These are phyloP conservation scores for Lentinula guzmanii DNA, from an alignment of 768 basidiomycete genomes.

Conservation along the genomic window DNA sequence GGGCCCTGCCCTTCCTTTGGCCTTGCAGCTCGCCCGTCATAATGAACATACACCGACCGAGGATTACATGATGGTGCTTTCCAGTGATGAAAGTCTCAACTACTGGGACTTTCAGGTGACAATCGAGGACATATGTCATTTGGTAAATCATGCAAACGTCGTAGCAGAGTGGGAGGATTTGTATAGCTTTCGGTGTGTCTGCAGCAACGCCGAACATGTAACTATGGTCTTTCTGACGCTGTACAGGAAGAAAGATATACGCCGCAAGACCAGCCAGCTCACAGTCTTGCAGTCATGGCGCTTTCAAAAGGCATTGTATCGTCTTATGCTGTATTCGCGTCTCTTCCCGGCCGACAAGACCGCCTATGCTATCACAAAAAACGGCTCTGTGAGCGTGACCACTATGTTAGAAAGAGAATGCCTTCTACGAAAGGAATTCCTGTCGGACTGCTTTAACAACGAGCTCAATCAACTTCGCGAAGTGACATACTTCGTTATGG, in stretches of 20 bases:
- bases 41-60: not conserved
- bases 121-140: not conserved
- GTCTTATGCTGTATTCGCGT: conserved; percentile 5
- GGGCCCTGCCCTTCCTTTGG: conserved; percentile 20
- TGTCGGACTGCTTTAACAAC: not conserved
- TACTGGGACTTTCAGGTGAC: not conserved
- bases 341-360: not conserved
- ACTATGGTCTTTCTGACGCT: not conserved
- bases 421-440: not conserved
- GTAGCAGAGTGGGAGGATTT: conserved; percentile 1
- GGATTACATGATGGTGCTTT: too few relatives aligned
- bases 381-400: not conserved
- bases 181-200: not conserved
- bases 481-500: not conserved
- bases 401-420: not conserved
- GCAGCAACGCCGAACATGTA: not conserved
- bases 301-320: conserved; percentile 2
- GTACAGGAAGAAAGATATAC: not conserved
- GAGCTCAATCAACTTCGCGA: not conserved
- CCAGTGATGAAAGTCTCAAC: not conserved
- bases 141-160: not conserved
- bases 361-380: not conserved
- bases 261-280: not conserved
- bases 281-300: not conserved
- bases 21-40: conserved; percentile 14